phyloP scores from a whole-genome alignment of 441 rosid species.

The Heliophila coronopifolia region DNA sequence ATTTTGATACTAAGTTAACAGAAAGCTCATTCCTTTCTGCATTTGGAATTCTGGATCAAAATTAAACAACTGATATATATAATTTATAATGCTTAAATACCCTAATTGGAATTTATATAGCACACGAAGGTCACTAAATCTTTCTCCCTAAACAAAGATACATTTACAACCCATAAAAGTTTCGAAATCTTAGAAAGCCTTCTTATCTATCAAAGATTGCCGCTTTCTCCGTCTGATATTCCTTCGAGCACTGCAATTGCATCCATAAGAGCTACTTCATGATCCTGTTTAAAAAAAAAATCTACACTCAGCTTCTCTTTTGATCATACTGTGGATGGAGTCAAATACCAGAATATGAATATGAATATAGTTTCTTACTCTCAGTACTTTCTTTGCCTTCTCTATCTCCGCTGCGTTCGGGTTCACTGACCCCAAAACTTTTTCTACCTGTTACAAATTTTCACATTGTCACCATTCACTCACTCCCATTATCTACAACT shows the following conservation, averaged over 20 bases:
- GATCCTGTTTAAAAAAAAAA: slow-evolving; percentile 49
- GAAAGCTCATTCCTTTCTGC: no score
- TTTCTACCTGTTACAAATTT: slow-evolving; percentile 64
- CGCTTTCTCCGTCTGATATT: slow-evolving; percentile 97
- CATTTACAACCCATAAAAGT: slow-evolving; percentile 23
- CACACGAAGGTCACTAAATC: slow-evolving; percentile 25
- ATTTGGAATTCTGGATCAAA: no score
- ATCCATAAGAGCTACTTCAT: slow-evolving; percentile 78
- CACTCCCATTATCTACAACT: not conserved
- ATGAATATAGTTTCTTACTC: slow-evolving; percentile 48
- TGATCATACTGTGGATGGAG: not conserved
- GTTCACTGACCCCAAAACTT: slow-evolving; percentile 61
- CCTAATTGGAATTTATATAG: slow-evolving; percentile 17
- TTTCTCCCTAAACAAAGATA: slow-evolving; percentile 26
- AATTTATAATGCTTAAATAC: slow-evolving; percentile 24
- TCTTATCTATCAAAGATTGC: slow-evolving; percentile 79
- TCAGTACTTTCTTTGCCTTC: slow-evolving; percentile 83
- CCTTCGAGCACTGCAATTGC: slow-evolving; percentile 94
- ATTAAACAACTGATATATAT: no score
- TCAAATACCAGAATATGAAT: slow-evolving; percentile 1
- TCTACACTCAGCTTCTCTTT: slow-evolving; percentile 9
- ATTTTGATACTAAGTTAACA: no score
- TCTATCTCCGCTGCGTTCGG: slow-evolving; percentile 75
- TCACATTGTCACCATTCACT: slow-evolving; percentile 4
- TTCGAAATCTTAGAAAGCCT: no score